Conservation (phyloP, 495 filamentous ascomycete genomes). For the Xylaria scruposa region DNA sequence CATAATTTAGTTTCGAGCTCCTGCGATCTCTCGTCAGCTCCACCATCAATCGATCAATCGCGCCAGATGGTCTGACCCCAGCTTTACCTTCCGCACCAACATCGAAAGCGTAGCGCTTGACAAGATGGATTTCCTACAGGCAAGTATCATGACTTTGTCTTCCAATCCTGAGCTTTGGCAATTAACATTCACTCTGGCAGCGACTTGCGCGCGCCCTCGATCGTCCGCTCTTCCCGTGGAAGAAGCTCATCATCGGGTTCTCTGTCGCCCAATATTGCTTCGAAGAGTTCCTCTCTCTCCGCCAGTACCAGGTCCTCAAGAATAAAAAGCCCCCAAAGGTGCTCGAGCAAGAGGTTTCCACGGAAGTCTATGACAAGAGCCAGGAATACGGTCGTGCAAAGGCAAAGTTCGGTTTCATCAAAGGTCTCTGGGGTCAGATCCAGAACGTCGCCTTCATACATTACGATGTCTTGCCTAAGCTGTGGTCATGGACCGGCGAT, state of each 20-base stretch:
- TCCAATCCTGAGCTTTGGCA: background rate
- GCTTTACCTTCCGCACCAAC: background rate
- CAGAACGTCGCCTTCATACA: constrained; percentile 89
- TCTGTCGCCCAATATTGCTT: constrained; percentile 86
- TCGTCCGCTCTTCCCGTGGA: constrained; percentile 94
- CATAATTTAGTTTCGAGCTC: background rate
- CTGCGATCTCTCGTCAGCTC: background rate
- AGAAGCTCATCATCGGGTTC: constrained; percentile 92
- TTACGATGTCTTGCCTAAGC: constrained; percentile 84
- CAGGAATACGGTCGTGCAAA: constrained; percentile 97
- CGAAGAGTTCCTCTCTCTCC: constrained; percentile 81
- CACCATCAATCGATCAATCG: constrained; percentile 19
- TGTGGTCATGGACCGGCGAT: constrained; percentile 83
- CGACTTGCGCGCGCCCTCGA: constrained; percentile 87
- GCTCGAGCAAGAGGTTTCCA: constrained; percentile 81
- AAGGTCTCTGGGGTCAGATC: constrained; percentile 79
- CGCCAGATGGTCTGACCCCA: constrained; percentile 15
- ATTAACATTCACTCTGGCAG: constrained; percentile 52
- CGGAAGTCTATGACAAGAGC: constrained; percentile 92
- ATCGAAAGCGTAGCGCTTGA: constrained; percentile 12
- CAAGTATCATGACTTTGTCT: constrained; percentile 32
- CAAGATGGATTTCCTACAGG: constrained; percentile 62
- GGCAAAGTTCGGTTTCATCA: constrained; percentile 83
- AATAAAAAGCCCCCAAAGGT: constrained; percentile 82
- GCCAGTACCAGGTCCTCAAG: constrained; percentile 86